phyloP scores from a whole-genome alignment of 75 land plant genomes.

The Pinus tabuliformis region DNA sequence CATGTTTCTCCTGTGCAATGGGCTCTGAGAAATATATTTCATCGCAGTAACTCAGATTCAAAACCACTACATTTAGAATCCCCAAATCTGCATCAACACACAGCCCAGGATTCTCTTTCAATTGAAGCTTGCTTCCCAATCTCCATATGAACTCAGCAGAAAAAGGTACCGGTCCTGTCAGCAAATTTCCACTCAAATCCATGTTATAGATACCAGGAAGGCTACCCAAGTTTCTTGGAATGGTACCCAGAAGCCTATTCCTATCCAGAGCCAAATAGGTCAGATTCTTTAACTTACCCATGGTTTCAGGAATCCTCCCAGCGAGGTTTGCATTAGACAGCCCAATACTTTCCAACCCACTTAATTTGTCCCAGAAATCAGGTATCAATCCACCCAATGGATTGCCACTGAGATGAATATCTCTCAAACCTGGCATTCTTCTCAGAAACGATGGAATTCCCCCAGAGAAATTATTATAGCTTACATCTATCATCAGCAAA shows the following conservation, averaged over 20 bases:
- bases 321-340: constrained; percentile 29
- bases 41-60: background rate
- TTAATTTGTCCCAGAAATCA: constrained; percentile 28
- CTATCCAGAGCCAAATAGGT: constrained; percentile 47
- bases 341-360: constrained; percentile 31
- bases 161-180: constrained; percentile 67
- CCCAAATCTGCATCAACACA: constrained; percentile 13
- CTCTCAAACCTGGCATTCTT: background rate
- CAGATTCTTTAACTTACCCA: constrained; percentile 29
- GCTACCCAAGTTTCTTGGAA: constrained; percentile 12
- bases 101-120: constrained; percentile 38
- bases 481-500: constrained; percentile 27
- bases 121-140: constrained; percentile 38
- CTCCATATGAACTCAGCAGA: constrained; percentile 20
- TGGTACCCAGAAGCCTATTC: constrained; percentile 51
- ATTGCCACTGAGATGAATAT: constrained; percentile 37
- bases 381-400: constrained; percentile 34
- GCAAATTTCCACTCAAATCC: constrained; percentile 38
- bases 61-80: background rate
- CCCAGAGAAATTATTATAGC: constrained; percentile 32
- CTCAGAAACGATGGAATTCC: constrained; percentile 9
- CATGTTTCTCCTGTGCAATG: no score
- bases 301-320: constrained; percentile 47
- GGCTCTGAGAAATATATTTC: background rate
- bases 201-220: background rate